These are phyloP conservation scores for Arabis alpina DNA, from an alignment of 345 rosid species.

Conservation along the genomic window DNA sequence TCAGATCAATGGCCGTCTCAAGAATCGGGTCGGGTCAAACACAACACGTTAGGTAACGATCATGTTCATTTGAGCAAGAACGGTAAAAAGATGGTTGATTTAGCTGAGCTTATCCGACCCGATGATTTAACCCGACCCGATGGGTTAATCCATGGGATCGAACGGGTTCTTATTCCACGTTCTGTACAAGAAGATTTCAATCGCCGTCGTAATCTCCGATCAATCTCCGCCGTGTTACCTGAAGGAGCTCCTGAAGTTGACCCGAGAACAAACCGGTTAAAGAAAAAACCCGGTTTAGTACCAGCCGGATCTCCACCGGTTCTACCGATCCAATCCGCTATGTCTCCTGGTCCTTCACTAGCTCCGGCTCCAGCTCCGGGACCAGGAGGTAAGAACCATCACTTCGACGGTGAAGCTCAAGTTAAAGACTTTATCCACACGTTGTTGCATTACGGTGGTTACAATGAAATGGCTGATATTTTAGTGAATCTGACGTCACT, in stretches of 20 bases:
- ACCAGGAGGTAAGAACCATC: conserved; percentile 68
- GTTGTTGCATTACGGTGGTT: conserved; percentile 69
- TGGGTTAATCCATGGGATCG: conserved; percentile 79
- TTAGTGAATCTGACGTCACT: conserved; percentile 71
- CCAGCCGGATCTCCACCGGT: conserved; percentile 57
- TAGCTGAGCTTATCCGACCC: conserved; percentile 52
- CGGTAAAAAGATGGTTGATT: conserved; percentile 44
- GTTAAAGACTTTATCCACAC: conserved; percentile 77
- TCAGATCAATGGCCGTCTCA: conserved; percentile 45
- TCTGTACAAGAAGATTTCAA: conserved; percentile 77
- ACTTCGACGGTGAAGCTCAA: conserved; percentile 73
- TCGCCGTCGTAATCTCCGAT: conserved; percentile 55
- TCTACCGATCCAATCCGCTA: conserved; percentile 63
- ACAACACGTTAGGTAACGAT: conserved; percentile 47
- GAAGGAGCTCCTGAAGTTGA: conserved; percentile 79
- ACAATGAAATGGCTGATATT: conserved; percentile 81
- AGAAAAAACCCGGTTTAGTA: conserved; percentile 48
- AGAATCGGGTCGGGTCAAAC: conserved; percentile 38
- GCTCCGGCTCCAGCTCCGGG: conserved; percentile 91
- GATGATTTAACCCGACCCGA: conserved; percentile 64
- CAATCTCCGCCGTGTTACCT: conserved; percentile 68
- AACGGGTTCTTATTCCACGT: conserved; percentile 64
- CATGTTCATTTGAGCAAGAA: conserved; percentile 46
- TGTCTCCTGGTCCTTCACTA: conserved; percentile 77
- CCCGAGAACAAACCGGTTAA: conserved; percentile 69